Evolutionary conservation across 768 basidiomycete species (phyloP).

Genomic region (Crassisporium funariophilum): DNA sequence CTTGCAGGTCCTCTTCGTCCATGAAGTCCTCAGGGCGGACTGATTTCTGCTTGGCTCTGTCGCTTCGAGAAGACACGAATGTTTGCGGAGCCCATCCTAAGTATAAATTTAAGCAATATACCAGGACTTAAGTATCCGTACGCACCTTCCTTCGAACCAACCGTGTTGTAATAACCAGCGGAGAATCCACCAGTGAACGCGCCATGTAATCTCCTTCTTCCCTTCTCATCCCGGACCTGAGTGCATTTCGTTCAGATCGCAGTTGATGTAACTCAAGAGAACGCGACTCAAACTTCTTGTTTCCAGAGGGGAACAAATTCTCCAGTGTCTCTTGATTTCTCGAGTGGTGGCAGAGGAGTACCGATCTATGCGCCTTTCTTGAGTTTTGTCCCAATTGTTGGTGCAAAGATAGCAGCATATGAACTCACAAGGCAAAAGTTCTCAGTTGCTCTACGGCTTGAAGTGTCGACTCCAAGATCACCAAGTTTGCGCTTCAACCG

Average conservation of each 20-base stretch:
- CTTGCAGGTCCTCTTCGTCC: slow-evolving; percentile 97
- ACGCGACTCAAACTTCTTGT: slow-evolving; percentile 70
- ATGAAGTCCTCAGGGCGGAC: slow-evolving; percentile 91
- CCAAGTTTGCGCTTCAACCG: slow-evolving; percentile 85
- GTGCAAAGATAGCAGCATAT: background rate
- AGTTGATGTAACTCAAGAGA: slow-evolving; percentile 8
- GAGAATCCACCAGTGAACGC: slow-evolving; percentile 99
- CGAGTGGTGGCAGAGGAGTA: slow-evolving; percentile 92
- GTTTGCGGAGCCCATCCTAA: slow-evolving; percentile 97
- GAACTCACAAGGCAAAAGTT: slow-evolving; percentile 77
- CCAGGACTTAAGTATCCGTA: slow-evolving; percentile 2
- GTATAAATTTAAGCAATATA: slow-evolving; percentile 1
- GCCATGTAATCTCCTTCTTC: slow-evolving; percentile 90
- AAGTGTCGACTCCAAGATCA: slow-evolving; percentile 73
- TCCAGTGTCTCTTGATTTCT: slow-evolving; percentile 87
- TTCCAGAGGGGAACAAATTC: slow-evolving; percentile 99
- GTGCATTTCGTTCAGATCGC: slow-evolving; percentile 13
- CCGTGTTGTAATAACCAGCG: slow-evolving; percentile 95
- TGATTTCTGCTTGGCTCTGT: slow-evolving; percentile 65
- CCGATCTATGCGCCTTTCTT: slow-evolving; percentile 87
- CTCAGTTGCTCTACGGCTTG: slow-evolving; percentile 73
- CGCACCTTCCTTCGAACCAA: slow-evolving; percentile 93
- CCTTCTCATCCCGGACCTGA: slow-evolving; percentile 91
- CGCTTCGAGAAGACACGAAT: slow-evolving; percentile 85
- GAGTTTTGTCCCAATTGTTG: too few relatives aligned